Evolutionary conservation across 768 basidiomycete genomes (phyloP).

Genomic region (Boletus speciosus): DNA sequence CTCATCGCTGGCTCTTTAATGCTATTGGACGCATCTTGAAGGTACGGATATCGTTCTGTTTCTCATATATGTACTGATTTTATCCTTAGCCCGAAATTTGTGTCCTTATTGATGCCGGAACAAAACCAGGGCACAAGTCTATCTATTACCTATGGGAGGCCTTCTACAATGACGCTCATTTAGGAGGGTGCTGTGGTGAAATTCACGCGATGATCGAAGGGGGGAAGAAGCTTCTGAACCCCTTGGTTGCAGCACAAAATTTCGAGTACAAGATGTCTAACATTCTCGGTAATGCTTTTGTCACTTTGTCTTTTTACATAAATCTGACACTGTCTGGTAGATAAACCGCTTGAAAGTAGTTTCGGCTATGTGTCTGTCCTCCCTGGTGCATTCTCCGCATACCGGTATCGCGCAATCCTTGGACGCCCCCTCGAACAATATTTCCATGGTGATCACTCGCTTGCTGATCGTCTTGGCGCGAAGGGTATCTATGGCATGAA

Average conservation of each 20-base stretch:
- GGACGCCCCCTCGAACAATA: slow-evolving; percentile 84
- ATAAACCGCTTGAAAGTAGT: slow-evolving; percentile 92
- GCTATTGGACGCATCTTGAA: slow-evolving; percentile 81
- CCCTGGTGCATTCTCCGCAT: slow-evolving; percentile 96
- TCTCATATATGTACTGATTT: neutral
- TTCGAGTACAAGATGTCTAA: slow-evolving; percentile 99
- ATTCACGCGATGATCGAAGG: slow-evolving; percentile 97
- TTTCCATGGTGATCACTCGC: slow-evolving; percentile 83
- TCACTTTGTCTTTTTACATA: neutral
- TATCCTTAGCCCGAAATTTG: slow-evolving; percentile 76
- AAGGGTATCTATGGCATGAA: slow-evolving; percentile 97
- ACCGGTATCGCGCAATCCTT: slow-evolving; percentile 88
- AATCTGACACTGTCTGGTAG: slow-evolving; percentile 34
- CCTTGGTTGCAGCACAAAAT: slow-evolving; percentile 91
- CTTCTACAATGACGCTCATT: slow-evolving; percentile 73
- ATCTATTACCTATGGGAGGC: slow-evolving; percentile 96
- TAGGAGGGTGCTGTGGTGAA: slow-evolving; percentile 91
- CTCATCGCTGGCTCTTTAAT: slow-evolving; percentile 95
- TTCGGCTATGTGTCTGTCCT: slow-evolving; percentile 96
- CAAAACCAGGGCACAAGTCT: slow-evolving; percentile 93
- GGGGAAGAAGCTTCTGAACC: slow-evolving; percentile 87
- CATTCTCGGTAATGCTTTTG: slow-evolving; percentile 63
- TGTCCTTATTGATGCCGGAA: slow-evolving; percentile 92
- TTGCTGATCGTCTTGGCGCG: slow-evolving; percentile 86
- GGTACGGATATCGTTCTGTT: slow-evolving; percentile 36